A percentile compares a stretch with the other conserved stretches of the same genome.
Conservation (phyloP, 305 asterid species). For the Fraxinus paxiana region DNA sequence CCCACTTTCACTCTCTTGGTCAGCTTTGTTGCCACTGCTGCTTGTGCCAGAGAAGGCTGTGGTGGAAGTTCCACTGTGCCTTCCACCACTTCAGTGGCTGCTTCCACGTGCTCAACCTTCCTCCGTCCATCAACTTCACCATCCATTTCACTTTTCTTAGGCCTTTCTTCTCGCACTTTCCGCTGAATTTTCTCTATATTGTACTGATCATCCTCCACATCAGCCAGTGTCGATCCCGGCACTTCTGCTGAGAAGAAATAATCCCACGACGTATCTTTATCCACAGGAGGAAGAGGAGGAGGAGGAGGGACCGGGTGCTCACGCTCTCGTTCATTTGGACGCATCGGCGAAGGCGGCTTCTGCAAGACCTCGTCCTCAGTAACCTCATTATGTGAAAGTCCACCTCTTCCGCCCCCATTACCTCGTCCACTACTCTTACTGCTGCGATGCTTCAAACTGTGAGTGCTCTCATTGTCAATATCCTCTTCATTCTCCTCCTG, state of each 20-base stretch:
- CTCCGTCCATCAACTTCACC: constrained; percentile 26
- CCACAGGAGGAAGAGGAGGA: constrained; percentile 46
- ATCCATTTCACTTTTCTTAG: constrained; percentile 50
- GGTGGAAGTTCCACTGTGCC: constrained; percentile 54
- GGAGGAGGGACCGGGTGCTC: constrained; percentile 31
- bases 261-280: constrained; percentile 55
- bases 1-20: constrained; percentile 57
- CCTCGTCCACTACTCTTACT: constrained; percentile 40
- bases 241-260: constrained; percentile 62
- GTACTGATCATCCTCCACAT: constrained; percentile 43
- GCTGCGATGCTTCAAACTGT: constrained; percentile 61
- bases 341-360: constrained; percentile 36
- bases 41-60: constrained; percentile 54
- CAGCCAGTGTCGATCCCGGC: constrained; percentile 65
- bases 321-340: constrained; percentile 27
- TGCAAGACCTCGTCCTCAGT: constrained; percentile 38
- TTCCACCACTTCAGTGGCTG: constrained; percentile 44
- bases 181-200: constrained; percentile 63
- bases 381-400: constrained; percentile 36
- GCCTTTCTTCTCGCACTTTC: constrained; percentile 54
- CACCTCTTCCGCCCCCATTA: constrained; percentile 35
- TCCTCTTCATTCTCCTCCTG: constrained; percentile 79
- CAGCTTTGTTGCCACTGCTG: constrained; percentile 32
- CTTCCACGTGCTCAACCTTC: constrained; percentile 37
- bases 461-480: constrained; percentile 45